Evolutionary conservation across 2,329 filamentous ascomycete species (phyloP), one percentile per base, ranked within the genome.

Genomic region (Cryphonectria carpinicola): DNA sequence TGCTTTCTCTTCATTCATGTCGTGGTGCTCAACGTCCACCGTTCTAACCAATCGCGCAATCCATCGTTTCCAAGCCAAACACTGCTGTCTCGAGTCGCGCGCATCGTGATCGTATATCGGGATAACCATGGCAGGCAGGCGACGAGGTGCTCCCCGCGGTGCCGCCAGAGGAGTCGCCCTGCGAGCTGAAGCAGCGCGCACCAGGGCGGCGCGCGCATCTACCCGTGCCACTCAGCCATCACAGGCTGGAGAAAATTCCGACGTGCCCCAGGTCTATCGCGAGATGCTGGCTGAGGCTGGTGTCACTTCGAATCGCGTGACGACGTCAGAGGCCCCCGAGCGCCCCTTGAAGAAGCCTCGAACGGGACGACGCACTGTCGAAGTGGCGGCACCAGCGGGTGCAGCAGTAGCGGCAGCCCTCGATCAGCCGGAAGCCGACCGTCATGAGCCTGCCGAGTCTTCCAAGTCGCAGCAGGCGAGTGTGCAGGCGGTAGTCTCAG

Each of bases 201-300:
- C 4, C 46, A 70, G 70, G 37, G 46, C 43, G 14, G 52, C 65
- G 13, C 67, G 61, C 32, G 67, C 75, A 22, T 68, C 75, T 28
- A 74, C 76, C 25, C 56, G 72, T 61, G 76, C 75, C 7, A 70
- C 76, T 76, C 68, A 70, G 39, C 76, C 77, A 46, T 76, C 77
- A 7, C 76, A 76, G 28, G 70, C 75, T n/a, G 72, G 62, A 62
- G 69, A 73, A 4, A 32, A 32, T 39, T 65, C 72, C 56, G 71
- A 73, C 39, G 73, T 81, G 7, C 80, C 81, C 32, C 78, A 82
- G 39, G 80, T 87, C 46, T 86, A 86, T 74, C 80, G 77, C 58
- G 81, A 86, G 72, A 84, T 87, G 84, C 80, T 87, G 46, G 78
- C 78, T 17, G 84, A 86, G 73, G 85, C 82, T n/a, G 82, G 84